Conservation (phyloP, 257 asterid species). For the Haberlea rhodopensis region DNA sequence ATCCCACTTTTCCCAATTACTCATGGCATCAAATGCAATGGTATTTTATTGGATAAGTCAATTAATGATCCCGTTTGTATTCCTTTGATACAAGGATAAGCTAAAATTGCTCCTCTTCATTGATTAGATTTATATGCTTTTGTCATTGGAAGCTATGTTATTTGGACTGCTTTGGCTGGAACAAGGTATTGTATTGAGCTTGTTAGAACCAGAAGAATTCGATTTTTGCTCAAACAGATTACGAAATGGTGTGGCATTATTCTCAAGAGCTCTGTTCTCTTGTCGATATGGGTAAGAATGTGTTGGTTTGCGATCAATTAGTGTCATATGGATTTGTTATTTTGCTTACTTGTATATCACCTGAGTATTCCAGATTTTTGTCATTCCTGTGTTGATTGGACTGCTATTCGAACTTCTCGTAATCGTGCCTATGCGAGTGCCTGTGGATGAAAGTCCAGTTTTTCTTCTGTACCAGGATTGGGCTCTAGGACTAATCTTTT, state of each 20-base stretch:
- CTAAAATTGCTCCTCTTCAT: conserved; percentile 8
- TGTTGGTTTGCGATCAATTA: conserved; percentile 19
- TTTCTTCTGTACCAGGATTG: conserved; percentile 97
- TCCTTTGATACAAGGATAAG: not conserved
- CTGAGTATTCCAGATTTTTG: conserved; percentile 57
- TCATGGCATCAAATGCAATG: conserved; percentile 93
- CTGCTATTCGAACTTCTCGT: conserved; percentile 93
- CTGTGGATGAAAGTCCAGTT: conserved; percentile 95
- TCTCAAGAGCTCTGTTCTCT: conserved; percentile 71
- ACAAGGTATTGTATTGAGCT: conserved; percentile 74
- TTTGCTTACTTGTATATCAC: conserved; percentile 16
- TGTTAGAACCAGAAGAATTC: conserved; percentile 63
- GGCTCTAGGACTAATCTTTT: conserved; percentile 92
- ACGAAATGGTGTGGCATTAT: conserved; percentile 93
- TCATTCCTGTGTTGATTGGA: conserved; percentile 89
- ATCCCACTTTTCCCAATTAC: conserved; percentile 87
- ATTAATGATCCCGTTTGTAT: conserved; percentile 12
- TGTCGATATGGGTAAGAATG: conserved; percentile 84
- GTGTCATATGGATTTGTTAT: not conserved
- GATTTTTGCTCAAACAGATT: conserved; percentile 60
- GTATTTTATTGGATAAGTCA: conserved; percentile 33
- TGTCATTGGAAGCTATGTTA: conserved; percentile 91
- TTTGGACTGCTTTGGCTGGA: conserved; percentile 96
- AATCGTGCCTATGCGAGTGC: conserved; percentile 97
- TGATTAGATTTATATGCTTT: conserved; percentile 80